Conservation (phyloP, 768 basidiomycete genomes). For the Hericium rajendrae region DNA sequence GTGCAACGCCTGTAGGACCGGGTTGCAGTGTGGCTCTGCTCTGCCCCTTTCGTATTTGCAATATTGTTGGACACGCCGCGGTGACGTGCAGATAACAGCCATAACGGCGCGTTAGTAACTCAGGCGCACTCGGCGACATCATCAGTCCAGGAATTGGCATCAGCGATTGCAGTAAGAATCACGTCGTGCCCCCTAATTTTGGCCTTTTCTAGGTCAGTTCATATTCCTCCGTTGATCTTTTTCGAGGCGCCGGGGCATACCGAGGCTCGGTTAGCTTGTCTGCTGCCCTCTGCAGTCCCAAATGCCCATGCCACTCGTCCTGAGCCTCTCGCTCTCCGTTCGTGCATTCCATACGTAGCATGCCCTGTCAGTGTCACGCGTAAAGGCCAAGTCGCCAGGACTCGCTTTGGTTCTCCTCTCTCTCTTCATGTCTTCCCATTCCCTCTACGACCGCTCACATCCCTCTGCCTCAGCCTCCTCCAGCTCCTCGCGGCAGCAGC, state of each 20-base stretch:
- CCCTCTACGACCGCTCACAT: conserved; percentile 10
- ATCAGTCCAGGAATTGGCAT: not conserved
- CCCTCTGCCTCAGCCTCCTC: conserved; percentile 9
- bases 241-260: not conserved
- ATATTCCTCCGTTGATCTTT: not conserved
- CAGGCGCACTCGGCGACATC: not conserved
- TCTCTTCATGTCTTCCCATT: conserved; percentile 6
- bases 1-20: too few relatives aligned
- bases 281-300: conserved; percentile 1
- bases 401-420: not conserved
- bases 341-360: conserved; percentile 11
- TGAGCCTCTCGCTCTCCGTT: not conserved
- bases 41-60: not conserved
- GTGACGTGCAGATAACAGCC: not conserved
- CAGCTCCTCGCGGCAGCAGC: conserved; percentile 6
- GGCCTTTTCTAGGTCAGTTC: not conserved
- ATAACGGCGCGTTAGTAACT: conserved; percentile 1
- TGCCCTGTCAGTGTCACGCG: conserved; percentile 15
- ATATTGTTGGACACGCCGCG: not conserved
- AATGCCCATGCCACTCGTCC: conserved; percentile 9
- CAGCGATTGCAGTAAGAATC: not conserved
- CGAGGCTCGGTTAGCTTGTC: conserved; percentile 5
- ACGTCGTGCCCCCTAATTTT: not conserved
- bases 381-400: conserved; percentile 5
- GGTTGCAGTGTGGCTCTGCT: too few relatives aligned